phyloP scores from a whole-genome alignment of 345 rosid genomes.

The Citrus sinensis region DVS_A1.0 CM039161.1:7175501-7176000 shows the following conservation, averaged over 20 bases:
- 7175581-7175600: slow-evolving; percentile 39
- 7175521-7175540: slow-evolving; percentile 72
- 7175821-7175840: slow-evolving; percentile 27
- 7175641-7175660: background rate
- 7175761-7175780: slow-evolving; percentile 19
- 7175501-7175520: slow-evolving; percentile 67
- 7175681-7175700: slow-evolving; percentile 12
- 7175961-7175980: slow-evolving; percentile 37
- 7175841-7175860: slow-evolving; percentile 42
- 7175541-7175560: slow-evolving; percentile 62
- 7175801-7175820: slow-evolving; percentile 31
- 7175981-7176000: slow-evolving; percentile 37
- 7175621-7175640: slow-evolving; percentile 31
- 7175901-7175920: slow-evolving; percentile 49
- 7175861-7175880: slow-evolving; percentile 5
- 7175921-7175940: slow-evolving; percentile 15
- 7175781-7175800: slow-evolving; percentile 23
- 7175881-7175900: slow-evolving; percentile 21
- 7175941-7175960: slow-evolving; percentile 12
- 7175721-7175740: slow-evolving; percentile 17
- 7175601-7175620: slow-evolving; percentile 40
- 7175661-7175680: background rate
- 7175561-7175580: slow-evolving; percentile 65
- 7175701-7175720: slow-evolving; percentile 36
- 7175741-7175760: slow-evolving; percentile 9